phyloP scores from a whole-genome alignment of 129 eudicot genomes.

The Lonicera japonica region DNA sequence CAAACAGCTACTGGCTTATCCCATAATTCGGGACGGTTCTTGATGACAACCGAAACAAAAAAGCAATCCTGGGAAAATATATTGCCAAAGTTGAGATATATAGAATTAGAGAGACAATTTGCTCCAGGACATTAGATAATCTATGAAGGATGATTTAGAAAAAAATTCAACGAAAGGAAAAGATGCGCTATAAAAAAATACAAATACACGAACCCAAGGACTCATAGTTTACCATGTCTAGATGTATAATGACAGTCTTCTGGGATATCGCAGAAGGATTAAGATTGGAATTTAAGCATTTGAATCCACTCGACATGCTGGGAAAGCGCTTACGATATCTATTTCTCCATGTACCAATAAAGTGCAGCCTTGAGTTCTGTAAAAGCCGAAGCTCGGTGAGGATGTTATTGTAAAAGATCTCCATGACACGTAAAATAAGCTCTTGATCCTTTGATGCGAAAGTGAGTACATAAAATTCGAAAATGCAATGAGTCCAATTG shows the following conservation, averaged over 20 bases:
- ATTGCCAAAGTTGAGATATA: neutral
- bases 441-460: no score
- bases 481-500: no score
- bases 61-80: slow-evolving; percentile 73
- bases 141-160: neutral
- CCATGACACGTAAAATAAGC: neutral
- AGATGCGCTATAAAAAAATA: neutral
- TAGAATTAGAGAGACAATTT: neutral
- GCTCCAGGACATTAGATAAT: neutral
- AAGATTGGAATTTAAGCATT: slow-evolving; percentile 25
- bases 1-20: slow-evolving; percentile 95
- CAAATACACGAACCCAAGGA: neutral
- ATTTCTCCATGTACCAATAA: slow-evolving; percentile 95
- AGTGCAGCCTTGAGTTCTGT: slow-evolving; percentile 93
- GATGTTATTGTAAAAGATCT: neutral
- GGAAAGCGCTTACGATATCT: slow-evolving; percentile 83
- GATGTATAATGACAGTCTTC: slow-evolving; percentile 51
- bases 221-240: slow-evolving; percentile 70
- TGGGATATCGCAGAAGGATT: slow-evolving; percentile 31
- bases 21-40: slow-evolving; percentile 59
- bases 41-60: slow-evolving; percentile 82
- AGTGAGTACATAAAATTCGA: no score
- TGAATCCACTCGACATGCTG: slow-evolving; percentile 29
- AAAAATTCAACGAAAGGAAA: neutral
- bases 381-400: slow-evolving; percentile 17